These are phyloP conservation scores for Colletotrichum limetticola DNA, from an alignment of 2,329 filamentous ascomycete genomes.

Conservation along the genomic window DNA sequence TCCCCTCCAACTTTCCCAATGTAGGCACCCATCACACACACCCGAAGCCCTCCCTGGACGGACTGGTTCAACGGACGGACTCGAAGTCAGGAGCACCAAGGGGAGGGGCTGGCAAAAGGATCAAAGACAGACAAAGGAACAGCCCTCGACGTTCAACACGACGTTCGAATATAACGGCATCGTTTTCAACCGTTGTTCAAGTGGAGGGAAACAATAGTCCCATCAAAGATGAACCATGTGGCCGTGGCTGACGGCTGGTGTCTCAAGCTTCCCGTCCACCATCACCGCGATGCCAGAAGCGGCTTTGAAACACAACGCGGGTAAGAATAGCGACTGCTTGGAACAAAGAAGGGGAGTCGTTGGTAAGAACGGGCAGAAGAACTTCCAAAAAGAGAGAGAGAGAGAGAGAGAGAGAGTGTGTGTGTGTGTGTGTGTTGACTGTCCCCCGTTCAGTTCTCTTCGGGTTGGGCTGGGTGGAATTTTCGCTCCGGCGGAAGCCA, in stretches of 20 bases:
- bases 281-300: background rate
- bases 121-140: constrained; percentile 2
- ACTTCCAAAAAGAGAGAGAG: no score
- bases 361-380: background rate
- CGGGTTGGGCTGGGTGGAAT: background rate
- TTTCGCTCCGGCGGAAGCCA: constrained; percentile 3
- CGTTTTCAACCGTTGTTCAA: background rate
- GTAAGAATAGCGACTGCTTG: background rate
- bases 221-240: background rate
- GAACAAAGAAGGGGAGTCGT: constrained; percentile 10
- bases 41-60: background rate
- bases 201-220: background rate
- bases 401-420: no score
- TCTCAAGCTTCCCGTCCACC: background rate
- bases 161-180: background rate
- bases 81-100: background rate
- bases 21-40: background rate
- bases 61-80: background rate
- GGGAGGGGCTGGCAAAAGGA: background rate
- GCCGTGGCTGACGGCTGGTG: background rate
- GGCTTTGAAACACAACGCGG: background rate
- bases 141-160: background rate
- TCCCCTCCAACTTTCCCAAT: background rate
- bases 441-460: background rate
- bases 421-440: background rate